Conservation (phyloP, 2,329 filamentous ascomycete genomes). For the Corinectria fuckeliana region DNA sequence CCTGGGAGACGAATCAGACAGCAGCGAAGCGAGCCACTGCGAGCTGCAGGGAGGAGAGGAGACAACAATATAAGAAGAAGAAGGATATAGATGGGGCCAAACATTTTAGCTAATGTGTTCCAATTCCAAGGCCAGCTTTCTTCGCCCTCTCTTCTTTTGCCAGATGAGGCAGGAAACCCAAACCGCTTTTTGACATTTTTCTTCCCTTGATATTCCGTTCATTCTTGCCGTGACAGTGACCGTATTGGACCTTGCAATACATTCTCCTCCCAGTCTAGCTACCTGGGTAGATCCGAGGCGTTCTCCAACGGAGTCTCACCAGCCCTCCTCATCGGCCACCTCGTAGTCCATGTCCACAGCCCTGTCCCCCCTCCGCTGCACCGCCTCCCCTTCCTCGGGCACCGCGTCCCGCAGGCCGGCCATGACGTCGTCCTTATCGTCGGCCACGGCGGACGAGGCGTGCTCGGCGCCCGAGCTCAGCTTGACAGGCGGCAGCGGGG, state of each 20-base stretch:
- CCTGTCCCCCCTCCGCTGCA: conserved; percentile 39
- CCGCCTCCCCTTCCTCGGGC: conserved; percentile 22
- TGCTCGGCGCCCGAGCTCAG: conserved; percentile 13
- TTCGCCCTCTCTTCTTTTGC: conserved; percentile 15
- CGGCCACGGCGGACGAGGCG: conserved; percentile 9
- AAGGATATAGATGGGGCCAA: not conserved
- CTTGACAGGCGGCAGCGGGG: conserved; percentile 36
- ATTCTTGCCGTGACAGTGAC: not conserved
- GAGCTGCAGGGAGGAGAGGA: not conserved
- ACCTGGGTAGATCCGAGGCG: not conserved
- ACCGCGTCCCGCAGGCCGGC: conserved; percentile 23
- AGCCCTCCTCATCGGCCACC: conserved; percentile 58
- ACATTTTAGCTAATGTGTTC: conserved; percentile 11
- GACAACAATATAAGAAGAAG: not conserved
- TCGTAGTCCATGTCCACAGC: conserved; percentile 60
- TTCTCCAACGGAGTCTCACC: conserved; percentile 39
- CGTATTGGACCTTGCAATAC: not conserved
- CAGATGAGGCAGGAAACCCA: conserved; percentile 10
- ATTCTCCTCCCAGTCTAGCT: conserved; percentile 1
- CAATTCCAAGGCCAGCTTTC: conserved; percentile 8
- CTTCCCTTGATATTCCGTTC: not conserved
- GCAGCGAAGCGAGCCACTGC: not conserved
- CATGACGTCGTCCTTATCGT: conserved; percentile 37
- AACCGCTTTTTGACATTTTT: conserved; percentile 2
- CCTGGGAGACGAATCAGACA: not conserved